Evolutionary conservation across 208 protist genomes (phyloP).

Genomic region (Acanthamoeba castellanii): DNA sequence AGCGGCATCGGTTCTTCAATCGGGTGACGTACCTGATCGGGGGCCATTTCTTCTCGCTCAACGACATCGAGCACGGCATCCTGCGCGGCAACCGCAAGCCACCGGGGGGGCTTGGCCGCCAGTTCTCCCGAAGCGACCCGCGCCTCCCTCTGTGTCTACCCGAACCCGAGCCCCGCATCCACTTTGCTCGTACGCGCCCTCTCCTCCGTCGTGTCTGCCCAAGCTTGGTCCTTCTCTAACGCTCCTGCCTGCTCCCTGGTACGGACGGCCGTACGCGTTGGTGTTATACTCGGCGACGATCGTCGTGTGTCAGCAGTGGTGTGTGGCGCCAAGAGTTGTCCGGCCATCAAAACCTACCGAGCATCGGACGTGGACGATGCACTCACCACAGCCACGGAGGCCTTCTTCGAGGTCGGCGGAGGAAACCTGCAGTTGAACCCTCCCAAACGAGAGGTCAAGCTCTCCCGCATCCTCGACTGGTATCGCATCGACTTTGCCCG

Average conservation of each 20-base stretch:
- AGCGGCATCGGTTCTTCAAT: slow-evolving; percentile 15
- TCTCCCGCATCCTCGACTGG: slow-evolving; percentile 44
- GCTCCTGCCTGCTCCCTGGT: too few species aligned
- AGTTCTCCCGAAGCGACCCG: neutral
- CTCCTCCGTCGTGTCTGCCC: neutral
- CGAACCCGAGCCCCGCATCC: neutral
- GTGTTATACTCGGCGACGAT: too few species aligned
- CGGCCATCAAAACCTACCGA: slow-evolving; percentile 18
- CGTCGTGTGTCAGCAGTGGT: neutral
- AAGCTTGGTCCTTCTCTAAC: neutral
- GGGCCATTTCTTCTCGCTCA: neutral
- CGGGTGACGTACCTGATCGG: slow-evolving; percentile 16
- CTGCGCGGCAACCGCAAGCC: slow-evolving; percentile 20
- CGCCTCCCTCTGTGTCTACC: neutral
- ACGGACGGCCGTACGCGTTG: too few species aligned
- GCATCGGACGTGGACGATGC: neutral
- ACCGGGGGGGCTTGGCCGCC: neutral
- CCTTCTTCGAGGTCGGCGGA: neutral
- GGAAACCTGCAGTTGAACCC: neutral
- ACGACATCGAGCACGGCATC: slow-evolving; percentile 34
- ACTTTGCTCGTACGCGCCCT: neutral
- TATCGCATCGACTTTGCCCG: slow-evolving; percentile 15
- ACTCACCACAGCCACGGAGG: neutral
- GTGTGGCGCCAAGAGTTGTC: neutral
- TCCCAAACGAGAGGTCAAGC: slow-evolving; percentile 11